Conservation (phyloP, 768 basidiomycete genomes). For the Gloeophyllum trabeum region DNA sequence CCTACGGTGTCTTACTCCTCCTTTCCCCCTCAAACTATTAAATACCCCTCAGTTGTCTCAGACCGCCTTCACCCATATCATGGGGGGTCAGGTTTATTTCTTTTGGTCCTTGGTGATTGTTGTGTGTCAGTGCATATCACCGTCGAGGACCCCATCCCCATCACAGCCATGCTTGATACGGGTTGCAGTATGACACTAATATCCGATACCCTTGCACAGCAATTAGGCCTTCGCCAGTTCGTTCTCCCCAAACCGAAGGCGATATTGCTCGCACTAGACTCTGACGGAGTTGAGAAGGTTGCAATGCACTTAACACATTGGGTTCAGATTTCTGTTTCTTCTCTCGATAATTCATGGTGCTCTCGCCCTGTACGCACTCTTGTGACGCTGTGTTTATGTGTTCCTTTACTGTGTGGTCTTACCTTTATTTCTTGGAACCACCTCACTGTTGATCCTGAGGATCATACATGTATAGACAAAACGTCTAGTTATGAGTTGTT, state of each 20-base stretch:
- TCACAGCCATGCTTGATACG: background rate
- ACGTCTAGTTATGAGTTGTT: background rate
- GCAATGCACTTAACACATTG: background rate
- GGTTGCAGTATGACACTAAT: background rate
- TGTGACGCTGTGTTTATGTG: constrained; percentile 2
- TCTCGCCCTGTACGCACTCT: constrained; percentile 2
- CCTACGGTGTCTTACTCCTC: too few species aligned
- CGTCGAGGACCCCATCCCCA: background rate
- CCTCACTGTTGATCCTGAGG: constrained; percentile 1
- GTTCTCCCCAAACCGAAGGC: too few species aligned
- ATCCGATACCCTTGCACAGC: background rate
- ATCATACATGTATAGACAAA: background rate
- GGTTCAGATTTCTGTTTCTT: background rate
- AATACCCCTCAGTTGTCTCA: too few species aligned
- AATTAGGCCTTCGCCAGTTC: background rate
- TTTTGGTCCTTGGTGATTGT: too few species aligned
- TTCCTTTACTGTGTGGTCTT: constrained; percentile 3
- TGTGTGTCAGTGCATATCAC: too few species aligned
- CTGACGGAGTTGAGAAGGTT: background rate
- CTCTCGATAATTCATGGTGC: background rate
- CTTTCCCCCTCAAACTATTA: too few species aligned
- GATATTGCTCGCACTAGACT: background rate
- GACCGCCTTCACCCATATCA: too few species aligned
- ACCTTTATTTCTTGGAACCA: constrained; percentile 3
- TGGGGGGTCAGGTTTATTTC: too few species aligned